Conservation (phyloP, 305 asterid species). For the Nicotiana rustica region DNA sequence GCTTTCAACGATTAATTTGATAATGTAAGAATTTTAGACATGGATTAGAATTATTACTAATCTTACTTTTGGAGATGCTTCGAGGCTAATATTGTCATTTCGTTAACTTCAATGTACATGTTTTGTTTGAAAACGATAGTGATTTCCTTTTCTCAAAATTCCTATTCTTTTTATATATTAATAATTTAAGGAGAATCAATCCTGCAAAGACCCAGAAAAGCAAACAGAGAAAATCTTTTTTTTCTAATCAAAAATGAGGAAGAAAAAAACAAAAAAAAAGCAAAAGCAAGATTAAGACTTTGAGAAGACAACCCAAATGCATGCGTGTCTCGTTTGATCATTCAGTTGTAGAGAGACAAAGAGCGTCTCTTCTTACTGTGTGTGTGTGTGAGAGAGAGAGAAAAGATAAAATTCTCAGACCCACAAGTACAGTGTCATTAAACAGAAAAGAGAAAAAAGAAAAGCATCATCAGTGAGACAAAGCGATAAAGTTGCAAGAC, state of each 20-base stretch:
- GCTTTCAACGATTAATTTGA: too few species aligned
- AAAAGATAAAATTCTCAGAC: conserved; percentile 36
- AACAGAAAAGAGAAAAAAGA: conserved; percentile 39
- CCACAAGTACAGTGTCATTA: conserved; percentile 41
- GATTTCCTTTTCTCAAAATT: conserved; percentile 6
- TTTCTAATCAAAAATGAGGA: conserved; percentile 10
- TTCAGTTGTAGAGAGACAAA: conserved; percentile 34
- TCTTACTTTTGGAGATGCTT: not conserved
- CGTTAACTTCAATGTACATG: not conserved
- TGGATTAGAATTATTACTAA: not conserved
- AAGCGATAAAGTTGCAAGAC: conserved; percentile 46
- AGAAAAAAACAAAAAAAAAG: conserved; percentile 34
- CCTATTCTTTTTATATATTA: not conserved
- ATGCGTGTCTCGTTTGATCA: conserved; percentile 60
- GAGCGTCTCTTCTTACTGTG: conserved; percentile 32
- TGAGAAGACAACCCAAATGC: conserved; percentile 43
- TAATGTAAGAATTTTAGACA: too few species aligned
- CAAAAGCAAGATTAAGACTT: conserved; percentile 35
- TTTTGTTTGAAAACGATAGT: conserved; percentile 16
- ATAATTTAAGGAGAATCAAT: conserved; percentile 33
- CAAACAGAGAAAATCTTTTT: not conserved
- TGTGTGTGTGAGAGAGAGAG: conserved; percentile 34
- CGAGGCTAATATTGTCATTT: not conserved
- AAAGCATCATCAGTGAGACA: conserved; percentile 24
- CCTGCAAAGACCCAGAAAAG: conserved; percentile 33